phyloP scores from a whole-genome alignment of 352 stramenopile genomes.

The Pythium aristosporum region DNA sequence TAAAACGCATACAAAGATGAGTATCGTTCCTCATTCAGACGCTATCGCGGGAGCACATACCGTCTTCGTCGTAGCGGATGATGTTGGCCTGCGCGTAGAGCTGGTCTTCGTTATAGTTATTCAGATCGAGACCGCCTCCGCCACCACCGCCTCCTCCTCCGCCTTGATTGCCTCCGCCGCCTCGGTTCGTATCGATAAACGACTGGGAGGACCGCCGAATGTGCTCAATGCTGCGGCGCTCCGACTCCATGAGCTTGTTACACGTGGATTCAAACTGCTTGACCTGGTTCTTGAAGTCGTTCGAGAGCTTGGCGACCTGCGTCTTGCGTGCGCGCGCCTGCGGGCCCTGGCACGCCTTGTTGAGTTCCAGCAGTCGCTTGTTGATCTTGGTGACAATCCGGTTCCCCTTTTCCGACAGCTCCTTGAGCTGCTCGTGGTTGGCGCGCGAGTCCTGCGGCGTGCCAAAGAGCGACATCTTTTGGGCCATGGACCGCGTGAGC shows the following conservation, averaged over 20 bases:
- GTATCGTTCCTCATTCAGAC: no score
- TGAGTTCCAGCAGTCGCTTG: constrained; percentile 73
- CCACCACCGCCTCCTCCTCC: constrained; percentile 9
- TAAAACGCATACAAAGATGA: no score
- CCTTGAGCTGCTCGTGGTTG: constrained; percentile 80
- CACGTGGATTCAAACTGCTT: constrained; percentile 77
- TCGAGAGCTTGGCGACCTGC: constrained; percentile 77
- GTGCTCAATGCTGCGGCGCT: constrained; percentile 73
- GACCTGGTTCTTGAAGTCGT: constrained; percentile 84
- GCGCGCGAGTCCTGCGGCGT: constrained; percentile 81
- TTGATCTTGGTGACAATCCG: constrained; percentile 81
- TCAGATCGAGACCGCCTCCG: constrained; percentile 39
- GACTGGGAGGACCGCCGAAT: constrained; percentile 79
- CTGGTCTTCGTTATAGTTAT: constrained; percentile 87
- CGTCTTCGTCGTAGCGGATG: constrained; percentile 83
- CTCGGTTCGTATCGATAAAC: constrained; percentile 44
- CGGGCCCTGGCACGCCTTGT: constrained; percentile 46
- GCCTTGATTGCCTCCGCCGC: constrained; percentile 7
- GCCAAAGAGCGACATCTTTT: constrained; percentile 86
- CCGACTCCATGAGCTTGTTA: constrained; percentile 58
- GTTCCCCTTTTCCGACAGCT: constrained; percentile 82
- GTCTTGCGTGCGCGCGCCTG: constrained; percentile 57
- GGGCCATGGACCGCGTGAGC: constrained; percentile 78
- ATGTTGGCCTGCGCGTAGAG: constrained; percentile 87
- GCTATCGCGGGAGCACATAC: constrained; percentile 26